Conservation (phyloP, 495 filamentous ascomycete species). For the Penicillium angulare region DNA sequence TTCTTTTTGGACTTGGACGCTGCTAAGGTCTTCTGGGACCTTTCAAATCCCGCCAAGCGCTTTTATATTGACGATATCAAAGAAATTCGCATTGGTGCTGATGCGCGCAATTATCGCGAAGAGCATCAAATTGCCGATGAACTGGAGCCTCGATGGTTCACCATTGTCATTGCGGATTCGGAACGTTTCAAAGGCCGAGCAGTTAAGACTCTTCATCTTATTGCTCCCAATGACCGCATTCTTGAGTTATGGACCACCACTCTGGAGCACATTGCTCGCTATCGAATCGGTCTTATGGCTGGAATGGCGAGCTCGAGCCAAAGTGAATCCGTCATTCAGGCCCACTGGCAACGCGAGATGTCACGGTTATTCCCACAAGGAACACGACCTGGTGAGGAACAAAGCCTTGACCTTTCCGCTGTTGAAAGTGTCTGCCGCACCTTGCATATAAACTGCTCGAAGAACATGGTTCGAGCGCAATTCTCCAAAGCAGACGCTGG, state of each 20-base stretch:
- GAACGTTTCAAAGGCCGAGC: constrained; percentile 65
- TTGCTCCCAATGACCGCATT: constrained; percentile 65
- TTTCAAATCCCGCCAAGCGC: constrained; percentile 69
- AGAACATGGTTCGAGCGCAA: constrained; percentile 67
- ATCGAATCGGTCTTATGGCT: constrained; percentile 84
- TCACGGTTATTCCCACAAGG: constrained; percentile 58
- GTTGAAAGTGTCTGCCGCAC: constrained; percentile 81
- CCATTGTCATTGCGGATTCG: constrained; percentile 75
- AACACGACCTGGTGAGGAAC: constrained; percentile 56
- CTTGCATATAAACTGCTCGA: constrained; percentile 84
- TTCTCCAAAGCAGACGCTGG: constrained; percentile 72
- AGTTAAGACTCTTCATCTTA: constrained; percentile 77
- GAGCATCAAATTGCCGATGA: constrained; percentile 68
- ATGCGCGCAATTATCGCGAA: constrained; percentile 84
- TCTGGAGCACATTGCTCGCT: constrained; percentile 74
- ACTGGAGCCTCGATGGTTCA: constrained; percentile 73
- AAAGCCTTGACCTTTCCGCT: constrained; percentile 69
- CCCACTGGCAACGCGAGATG: constrained; percentile 89
- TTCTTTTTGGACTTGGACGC: constrained; percentile 77
- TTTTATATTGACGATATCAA: constrained; percentile 95
- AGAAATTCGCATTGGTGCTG: constrained; percentile 80
- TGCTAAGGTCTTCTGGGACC: constrained; percentile 86
- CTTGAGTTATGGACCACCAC: constrained; percentile 79
- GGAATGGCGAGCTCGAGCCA: constrained; percentile 71
- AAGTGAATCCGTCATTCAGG: constrained; percentile 73